phyloP scores from a whole-genome alignment of 129 eudicot species.

The Lactuca sativa region DNA sequence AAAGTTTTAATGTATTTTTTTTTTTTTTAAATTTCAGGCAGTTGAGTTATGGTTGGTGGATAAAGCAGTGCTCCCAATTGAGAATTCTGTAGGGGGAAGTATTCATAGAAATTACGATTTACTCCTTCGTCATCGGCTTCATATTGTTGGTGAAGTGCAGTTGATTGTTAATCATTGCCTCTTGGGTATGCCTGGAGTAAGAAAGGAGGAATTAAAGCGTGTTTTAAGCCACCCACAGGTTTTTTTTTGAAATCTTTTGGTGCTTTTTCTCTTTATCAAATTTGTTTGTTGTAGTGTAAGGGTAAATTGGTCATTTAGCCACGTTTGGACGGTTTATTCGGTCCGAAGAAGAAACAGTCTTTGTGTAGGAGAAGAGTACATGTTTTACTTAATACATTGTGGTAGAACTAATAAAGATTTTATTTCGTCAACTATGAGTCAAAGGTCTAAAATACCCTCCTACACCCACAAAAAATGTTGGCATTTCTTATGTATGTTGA shows the following conservation, averaged over 20 bases:
- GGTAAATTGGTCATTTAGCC: no score
- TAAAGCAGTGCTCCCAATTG: constrained; percentile 93
- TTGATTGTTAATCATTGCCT: constrained; percentile 88
- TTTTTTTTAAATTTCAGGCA: constrained; percentile 48
- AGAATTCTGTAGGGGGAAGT: constrained; percentile 93
- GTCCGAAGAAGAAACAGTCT: no score
- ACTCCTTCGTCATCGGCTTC: constrained; percentile 88
- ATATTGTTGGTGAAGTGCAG: constrained; percentile 94
- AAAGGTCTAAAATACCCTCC: constrained; percentile 5
- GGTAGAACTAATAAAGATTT: background rate
- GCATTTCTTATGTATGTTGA: background rate
- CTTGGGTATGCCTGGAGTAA: constrained; percentile 87
- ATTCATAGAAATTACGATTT: constrained; percentile 87
- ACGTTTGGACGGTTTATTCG: no score
- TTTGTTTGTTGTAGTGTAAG: no score
- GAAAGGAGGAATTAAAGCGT: constrained; percentile 80
- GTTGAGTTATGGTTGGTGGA: constrained; percentile 95
- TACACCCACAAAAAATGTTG: no score
- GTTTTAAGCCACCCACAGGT: constrained; percentile 95
- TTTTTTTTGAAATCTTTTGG: background rate
- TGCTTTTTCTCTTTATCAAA: background rate
- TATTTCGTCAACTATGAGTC: background rate
- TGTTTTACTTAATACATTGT: no score
- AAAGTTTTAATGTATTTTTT: constrained; percentile 8
- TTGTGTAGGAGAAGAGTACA: no score